Evolutionary conservation across 805 yeast genomes (phyloP).

Genomic region (Barnettozyma californica): DNA sequence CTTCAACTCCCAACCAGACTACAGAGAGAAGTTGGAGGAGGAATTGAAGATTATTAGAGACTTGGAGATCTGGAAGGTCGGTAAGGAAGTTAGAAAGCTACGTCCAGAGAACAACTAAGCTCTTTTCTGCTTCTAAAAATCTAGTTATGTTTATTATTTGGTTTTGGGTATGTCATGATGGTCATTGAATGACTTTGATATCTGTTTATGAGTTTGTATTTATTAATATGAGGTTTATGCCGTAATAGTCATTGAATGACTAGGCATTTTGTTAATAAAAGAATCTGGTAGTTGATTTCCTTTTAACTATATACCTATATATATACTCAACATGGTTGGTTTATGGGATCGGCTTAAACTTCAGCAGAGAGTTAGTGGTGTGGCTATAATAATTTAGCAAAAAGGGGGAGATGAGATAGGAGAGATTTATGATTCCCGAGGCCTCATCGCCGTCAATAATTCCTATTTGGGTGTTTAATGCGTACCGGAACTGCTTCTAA

Average conservation of each 20-base stretch:
- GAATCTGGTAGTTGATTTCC: neutral
- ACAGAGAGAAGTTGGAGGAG: slow-evolving; percentile 92
- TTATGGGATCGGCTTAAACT: no score
- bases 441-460: slow-evolving; percentile 10
- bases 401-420: no score
- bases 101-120: slow-evolving; percentile 96
- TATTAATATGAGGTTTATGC: slow-evolving; percentile 10
- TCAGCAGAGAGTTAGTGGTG: no score
- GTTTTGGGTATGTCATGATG: slow-evolving; percentile 19
- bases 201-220: slow-evolving; percentile 15
- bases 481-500: slow-evolving; percentile 4
- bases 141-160: slow-evolving; percentile 11
- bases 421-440: no score
- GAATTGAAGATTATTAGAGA: slow-evolving; percentile 91
- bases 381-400: no score
- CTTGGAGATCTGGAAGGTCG: slow-evolving; percentile 99
- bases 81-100: slow-evolving; percentile 99
- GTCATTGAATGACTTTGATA: slow-evolving; percentile 27
- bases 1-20: slow-evolving; percentile 97
- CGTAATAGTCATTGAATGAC: slow-evolving; percentile 23
- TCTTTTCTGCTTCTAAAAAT: slow-evolving; percentile 1
- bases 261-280: slow-evolving; percentile 11
- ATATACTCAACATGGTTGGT: no score
- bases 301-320: neutral
- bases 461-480: neutral